phyloP scores from a whole-genome alignment of 2,329 filamentous ascomycete genomes.

The Colletotrichum sp. region DNA sequence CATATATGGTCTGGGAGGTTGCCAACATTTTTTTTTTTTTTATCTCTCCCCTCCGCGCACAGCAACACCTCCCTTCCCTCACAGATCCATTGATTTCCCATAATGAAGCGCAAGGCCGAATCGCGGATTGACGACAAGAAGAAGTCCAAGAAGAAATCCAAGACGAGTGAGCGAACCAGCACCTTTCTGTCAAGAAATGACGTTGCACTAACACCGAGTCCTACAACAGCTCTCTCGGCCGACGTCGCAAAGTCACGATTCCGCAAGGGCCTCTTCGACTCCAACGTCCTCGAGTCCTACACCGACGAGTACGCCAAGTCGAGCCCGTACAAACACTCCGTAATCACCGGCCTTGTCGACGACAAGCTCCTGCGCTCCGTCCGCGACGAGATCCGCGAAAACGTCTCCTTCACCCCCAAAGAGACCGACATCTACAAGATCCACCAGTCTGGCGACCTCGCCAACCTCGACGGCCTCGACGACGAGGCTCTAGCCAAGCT shows the following conservation, averaged over 20 bases:
- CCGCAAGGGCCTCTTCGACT: slow-evolving; percentile 69
- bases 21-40: not conserved
- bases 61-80: not conserved
- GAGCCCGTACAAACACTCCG: slow-evolving; percentile 85
- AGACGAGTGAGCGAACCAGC: slow-evolving; percentile 49
- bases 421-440: slow-evolving; percentile 99
- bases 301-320: slow-evolving; percentile 68
- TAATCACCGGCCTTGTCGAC: slow-evolving; percentile 83
- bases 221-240: slow-evolving; percentile 45
- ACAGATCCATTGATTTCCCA: slow-evolving; percentile 21
- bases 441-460: slow-evolving; percentile 96
- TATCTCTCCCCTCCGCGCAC: not conserved
- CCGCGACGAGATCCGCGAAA: slow-evolving; percentile 85
- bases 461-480: slow-evolving; percentile 93
- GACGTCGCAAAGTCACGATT: slow-evolving; percentile 65
- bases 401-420: slow-evolving; percentile 96
- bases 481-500: slow-evolving; percentile 84
- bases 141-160: slow-evolving; percentile 58
- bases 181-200: not conserved
- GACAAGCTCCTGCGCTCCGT: slow-evolving; percentile 84
- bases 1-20: not conserved
- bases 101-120: slow-evolving; percentile 67
- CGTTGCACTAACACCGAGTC: slow-evolving; percentile 18
- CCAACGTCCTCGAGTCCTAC: slow-evolving; percentile 62
- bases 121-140: slow-evolving; percentile 46